Evolutionary conservation across 2,329 filamentous ascomycete species (phyloP).

Genomic region (Huntiella savannae): DNA sequence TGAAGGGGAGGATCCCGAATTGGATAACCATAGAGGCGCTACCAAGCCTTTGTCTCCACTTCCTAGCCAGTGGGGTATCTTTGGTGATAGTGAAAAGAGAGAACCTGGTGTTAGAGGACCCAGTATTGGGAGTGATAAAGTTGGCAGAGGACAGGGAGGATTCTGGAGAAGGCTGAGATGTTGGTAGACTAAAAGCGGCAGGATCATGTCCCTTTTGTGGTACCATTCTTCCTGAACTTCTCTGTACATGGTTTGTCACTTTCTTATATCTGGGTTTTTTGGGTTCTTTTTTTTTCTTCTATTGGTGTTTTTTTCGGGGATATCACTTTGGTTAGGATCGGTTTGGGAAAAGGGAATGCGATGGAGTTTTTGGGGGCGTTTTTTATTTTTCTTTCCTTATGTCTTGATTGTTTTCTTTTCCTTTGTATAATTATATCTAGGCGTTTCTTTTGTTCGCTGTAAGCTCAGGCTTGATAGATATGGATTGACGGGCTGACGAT

Average conservation of each 20-base stretch:
- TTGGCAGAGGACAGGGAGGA: slow-evolving; percentile 24
- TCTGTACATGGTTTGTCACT: neutral
- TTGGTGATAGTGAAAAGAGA: slow-evolving; percentile 24
- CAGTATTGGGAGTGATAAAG: slow-evolving; percentile 23
- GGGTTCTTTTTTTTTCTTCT: slow-evolving; percentile 2
- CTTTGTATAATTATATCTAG: neutral
- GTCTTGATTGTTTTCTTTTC: slow-evolving; percentile 1
- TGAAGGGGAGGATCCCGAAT: slow-evolving; percentile 22
- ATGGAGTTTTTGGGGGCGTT: neutral
- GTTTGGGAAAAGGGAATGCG: slow-evolving; percentile 5
- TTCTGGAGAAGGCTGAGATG: slow-evolving; percentile 39
- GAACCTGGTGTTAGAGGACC: slow-evolving; percentile 26
- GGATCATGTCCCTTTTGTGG: neutral
- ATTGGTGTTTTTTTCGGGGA: neutral
- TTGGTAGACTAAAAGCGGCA: slow-evolving; percentile 25
- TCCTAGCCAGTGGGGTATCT: slow-evolving; percentile 16
- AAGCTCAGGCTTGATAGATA: neutral
- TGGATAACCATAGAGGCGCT: slow-evolving; percentile 30
- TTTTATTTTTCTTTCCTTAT: slow-evolving; percentile 2
- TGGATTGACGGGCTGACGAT: neutral
- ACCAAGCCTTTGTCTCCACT: slow-evolving; percentile 39
- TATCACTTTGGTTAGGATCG: slow-evolving; percentile 11
- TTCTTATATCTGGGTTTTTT: slow-evolving; percentile 4
- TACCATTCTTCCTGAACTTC: neutral
- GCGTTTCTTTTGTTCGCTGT: neutral